Evolutionary conservation across 1,139 yeast species (phyloP), one percentile per base, ranked within the genome.

Genomic region (Hyphopichia pseudoburtonii): DNA sequence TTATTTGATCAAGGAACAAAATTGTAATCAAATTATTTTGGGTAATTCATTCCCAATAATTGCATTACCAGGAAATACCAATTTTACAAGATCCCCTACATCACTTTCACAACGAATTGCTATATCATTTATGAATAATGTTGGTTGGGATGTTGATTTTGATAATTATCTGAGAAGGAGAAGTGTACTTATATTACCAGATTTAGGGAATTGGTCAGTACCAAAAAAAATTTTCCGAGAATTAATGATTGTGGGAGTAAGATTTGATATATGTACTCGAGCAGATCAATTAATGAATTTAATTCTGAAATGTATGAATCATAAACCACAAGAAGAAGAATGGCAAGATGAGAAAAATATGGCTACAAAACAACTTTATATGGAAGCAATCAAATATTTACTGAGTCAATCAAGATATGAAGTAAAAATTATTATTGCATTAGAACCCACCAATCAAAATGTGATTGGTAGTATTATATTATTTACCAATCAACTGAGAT

Each of bases 171-270:
- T 35, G 47, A 30, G 32, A 40, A 40, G 56, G 38, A 68, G 62
- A 35, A 59, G 60, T 38, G 53, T 74, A 3, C 60, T 76, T 70
- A 50, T 62, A 7, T 55, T 76, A 34, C 51, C 62, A 16, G 56
- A 69, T 34, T 47, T 74, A 29, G 52, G 53, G 5, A 51, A 55
- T 30, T 78, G 84, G 84, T 67, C 58, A 51, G 81, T 79, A 8
- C 76, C 82, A 3, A 67, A 71, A 41, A 76, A 76, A 47, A 70
- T 78, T 8, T 74, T 78, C 38, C 60, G 76, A 38, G 82, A 79
- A 46, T 64, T 79, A 43, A 78, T 76, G 65, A 75, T 78, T 42
- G 80, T 78, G 23, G 84, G 84, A 2, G 78, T 76, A 21, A 60
- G 79, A 41, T 78, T 78, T 56, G 82, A 78, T 51, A 67, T 78